Evolutionary conservation across 495 filamentous ascomycete genomes (phyloP).

Genomic region (Hypoxylon fragiforme): DNA sequence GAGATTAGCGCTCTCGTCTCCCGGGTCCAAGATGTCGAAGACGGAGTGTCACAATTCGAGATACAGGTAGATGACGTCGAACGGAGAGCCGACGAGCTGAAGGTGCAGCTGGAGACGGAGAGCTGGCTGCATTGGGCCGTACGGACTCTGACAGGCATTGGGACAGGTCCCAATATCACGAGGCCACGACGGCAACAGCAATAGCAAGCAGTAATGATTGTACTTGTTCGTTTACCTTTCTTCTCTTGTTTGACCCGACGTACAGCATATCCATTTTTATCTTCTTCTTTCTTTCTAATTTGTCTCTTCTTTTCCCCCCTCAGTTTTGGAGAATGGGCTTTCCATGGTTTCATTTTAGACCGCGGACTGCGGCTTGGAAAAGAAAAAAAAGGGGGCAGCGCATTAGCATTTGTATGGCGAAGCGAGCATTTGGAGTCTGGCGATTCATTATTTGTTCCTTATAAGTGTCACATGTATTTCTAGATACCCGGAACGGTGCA

Average conservation of each 20-base stretch:
- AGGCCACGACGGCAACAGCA: conserved; percentile 26
- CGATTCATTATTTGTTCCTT: conserved; percentile 5
- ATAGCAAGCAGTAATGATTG: not conserved
- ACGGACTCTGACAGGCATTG: conserved; percentile 61
- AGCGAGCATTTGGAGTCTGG: conserved; percentile 31
- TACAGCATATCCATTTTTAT: not conserved
- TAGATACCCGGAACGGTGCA: conserved; percentile 23
- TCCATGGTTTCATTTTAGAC: not conserved
- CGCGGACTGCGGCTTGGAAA: not conserved
- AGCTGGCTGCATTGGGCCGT: conserved; percentile 63
- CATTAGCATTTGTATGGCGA: conserved; percentile 23
- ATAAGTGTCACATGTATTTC: conserved; percentile 5
- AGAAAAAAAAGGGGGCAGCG: conserved; percentile 10
- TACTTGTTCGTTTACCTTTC: too few relatives aligned
- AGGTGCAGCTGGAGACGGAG: conserved; percentile 64
- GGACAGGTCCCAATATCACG: conserved; percentile 58
- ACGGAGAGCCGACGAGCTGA: conserved; percentile 69
- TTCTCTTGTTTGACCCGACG: too few relatives aligned
- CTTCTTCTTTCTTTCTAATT: not conserved
- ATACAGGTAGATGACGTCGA: conserved; percentile 80
- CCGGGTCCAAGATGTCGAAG: conserved; percentile 87
- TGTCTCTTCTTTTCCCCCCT: not conserved
- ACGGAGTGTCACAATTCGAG: conserved; percentile 78
- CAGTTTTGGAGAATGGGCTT: not conserved
- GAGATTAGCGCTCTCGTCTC: conserved; percentile 80